Base-by-base conservation (phyloP, 225 moss, liverwort and hornwort genomes). In the Pseudoscleropodium purum region DNA sequence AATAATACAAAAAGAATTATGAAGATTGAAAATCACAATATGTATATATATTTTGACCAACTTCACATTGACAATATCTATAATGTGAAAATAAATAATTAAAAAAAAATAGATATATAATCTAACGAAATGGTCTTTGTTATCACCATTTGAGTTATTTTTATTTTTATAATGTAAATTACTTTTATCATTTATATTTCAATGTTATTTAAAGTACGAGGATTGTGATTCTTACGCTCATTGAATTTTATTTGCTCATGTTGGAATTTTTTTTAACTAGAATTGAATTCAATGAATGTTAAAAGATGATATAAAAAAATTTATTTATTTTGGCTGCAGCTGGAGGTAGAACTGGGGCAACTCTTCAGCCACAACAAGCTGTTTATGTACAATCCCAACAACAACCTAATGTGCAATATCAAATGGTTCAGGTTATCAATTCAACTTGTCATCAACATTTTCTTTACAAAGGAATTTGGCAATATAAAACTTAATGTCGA, bases 291-390 rank as follows among this genome's bases (percentile, higher is more conserved):
- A 47, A 9, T 47, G 47, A 47, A 47, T 47, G 10, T 30, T 5
- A 16, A 23, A 84, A 37, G 3, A 39, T 69, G 34, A 11, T 61
- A 49, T 47, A 30, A 27, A 14, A 34, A 47, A 10, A 0, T 18
- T 87, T 25, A 33, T 6, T 34, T 23, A 10, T 56, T 23, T 87
- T 91, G 41, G 15, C 63, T 81, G 19, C 8, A 74, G 57, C 36
- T 56, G 92, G 91, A 27, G 94, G 93, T 31, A 92, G 93, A 89
- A 91, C 89, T 18, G 94, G 93, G 29, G 67, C 87, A 81, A 76
- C 92, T 73, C 89, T 93, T 81, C 92, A 91, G 2, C 90, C 93
- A 84, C 92, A 93, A 89, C 93, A 93, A 86, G 91, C 92, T 41
- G 86, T 93, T 81, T 91, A 91, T 79, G 52, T 91, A 47, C 95